Base-by-base conservation (phyloP, 495 filamentous ascomycete genomes). In the Talaromyces thailandensis region DNA sequence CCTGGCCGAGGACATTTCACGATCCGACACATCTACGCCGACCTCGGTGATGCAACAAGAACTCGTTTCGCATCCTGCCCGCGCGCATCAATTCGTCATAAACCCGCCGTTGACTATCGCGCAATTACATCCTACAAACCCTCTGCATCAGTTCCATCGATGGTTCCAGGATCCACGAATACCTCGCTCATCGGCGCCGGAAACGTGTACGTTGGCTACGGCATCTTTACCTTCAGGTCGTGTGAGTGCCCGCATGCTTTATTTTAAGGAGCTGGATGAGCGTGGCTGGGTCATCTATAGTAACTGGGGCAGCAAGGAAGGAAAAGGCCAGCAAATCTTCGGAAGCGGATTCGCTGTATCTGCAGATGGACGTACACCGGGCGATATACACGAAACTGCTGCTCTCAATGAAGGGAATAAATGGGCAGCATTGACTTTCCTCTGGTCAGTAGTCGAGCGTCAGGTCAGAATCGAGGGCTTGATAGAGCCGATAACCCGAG, bases 271-370 rank as follows among this genome's bases (percentile, higher is more conserved):
- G 71, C 66, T 81, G 0, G 79, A 81, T 70, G 73, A 82, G 29
- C 75, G 78, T 4, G 93, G 92, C 12, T 98, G 96, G 73, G 90
- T 96, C 26, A 80, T 98, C 12, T 98, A 98, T 75, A 89, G 84
- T 66, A 98, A 98, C 71, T 95, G 90, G 81, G 92, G 81, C 29
- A 97, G 77, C 65, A 70, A 75, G 5, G 75, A 78, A 56, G 77
- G 77, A 0, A 80, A 80, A 63, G 77, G 77, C 12, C 70, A 65
- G 28, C 76, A 80, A 61, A 74, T 80, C 0, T 80, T 79, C 32
- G 77, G 43, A 1, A 45, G 58, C 28, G 63, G n/a, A n/a, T 62
- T 56, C 4, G 60, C 29, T 0, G 60, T 32, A 4, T 57, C 51
- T 4, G 58, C 32, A 4, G 65, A 64, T 16, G 62, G 62, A 1